Evolutionary conservation across 1,139 yeast genomes (phyloP).

Genomic region (Nakaseomyces nivariensis): DNA sequence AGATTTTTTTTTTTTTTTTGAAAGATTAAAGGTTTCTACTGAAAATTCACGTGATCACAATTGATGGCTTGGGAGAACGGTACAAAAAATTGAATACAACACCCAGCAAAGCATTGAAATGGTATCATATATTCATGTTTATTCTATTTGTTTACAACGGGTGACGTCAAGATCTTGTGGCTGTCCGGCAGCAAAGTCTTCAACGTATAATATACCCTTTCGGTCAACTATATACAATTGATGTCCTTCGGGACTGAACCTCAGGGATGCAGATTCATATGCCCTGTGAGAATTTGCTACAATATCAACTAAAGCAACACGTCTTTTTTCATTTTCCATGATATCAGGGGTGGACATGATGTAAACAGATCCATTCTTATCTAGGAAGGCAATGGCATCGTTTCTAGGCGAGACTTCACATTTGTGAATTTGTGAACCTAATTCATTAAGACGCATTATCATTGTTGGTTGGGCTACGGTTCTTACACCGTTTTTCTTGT

Average conservation of each 20-base stretch:
- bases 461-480: constrained; percentile 46
- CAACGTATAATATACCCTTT: constrained; percentile 65
- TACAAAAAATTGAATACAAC: too few species aligned
- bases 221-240: constrained; percentile 67
- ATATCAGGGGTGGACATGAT: constrained; percentile 56
- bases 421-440: constrained; percentile 71
- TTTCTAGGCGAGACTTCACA: constrained; percentile 76
- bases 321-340: constrained; percentile 42
- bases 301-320: constrained; percentile 66
- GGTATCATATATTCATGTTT: not conserved
- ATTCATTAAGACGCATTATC: constrained; percentile 55
- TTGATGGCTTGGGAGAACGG: too few species aligned
- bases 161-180: constrained; percentile 74
- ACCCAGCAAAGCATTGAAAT: too few species aligned
- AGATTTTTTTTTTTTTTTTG: not conserved
- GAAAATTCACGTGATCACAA: not conserved
- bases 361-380: constrained; percentile 65
- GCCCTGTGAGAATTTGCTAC: constrained; percentile 63
- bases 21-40: not conserved
- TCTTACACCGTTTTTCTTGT: constrained; percentile 29
- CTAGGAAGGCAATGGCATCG: constrained; percentile 73
- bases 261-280: constrained; percentile 64
- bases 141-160: constrained; percentile 49
- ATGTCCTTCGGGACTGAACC: constrained; percentile 75
- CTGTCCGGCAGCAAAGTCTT: constrained; percentile 80